Percentiles rank a stretch among this genome's conserved stretches.
Conservation (phyloP, 116 monocot genomes). For the Dioscorea cayenensis region DNA sequence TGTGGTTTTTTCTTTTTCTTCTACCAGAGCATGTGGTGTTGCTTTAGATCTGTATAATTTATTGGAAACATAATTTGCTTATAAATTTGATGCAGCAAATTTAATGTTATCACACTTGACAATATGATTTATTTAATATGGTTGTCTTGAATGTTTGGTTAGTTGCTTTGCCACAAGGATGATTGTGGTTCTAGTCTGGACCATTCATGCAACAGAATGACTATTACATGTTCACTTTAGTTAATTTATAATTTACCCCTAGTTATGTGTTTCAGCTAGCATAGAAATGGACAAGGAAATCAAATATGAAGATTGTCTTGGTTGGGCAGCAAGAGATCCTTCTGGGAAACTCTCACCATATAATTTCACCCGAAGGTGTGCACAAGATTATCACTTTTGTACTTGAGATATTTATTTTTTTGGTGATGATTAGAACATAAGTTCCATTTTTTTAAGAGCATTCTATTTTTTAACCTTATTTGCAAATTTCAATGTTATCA, state of each 20-base stretch:
- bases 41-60: too few species aligned
- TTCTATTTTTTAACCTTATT: not conserved
- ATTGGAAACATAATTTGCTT: too few species aligned
- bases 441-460: not conserved
- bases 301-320: slow-evolving; percentile 36
- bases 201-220: too few species aligned
- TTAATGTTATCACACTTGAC: too few species aligned
- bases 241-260: not conserved
- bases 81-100: too few species aligned
- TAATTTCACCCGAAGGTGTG: slow-evolving; percentile 47
- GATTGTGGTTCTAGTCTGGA: too few species aligned
- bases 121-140: too few species aligned
- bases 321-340: slow-evolving; percentile 65
- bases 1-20: too few species aligned
- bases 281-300: slow-evolving; percentile 23
- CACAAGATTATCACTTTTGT: not conserved
- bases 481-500: not conserved
- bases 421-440: not conserved
- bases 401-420: not conserved
- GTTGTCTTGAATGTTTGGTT: too few species aligned
- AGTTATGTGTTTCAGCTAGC: not conserved
- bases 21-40: too few species aligned
- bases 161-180: too few species aligned
- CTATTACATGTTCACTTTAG: too few species aligned
- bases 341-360: slow-evolving; percentile 64